A percentile compares a stretch with the other conserved stretches of the same genome.
Conservation (phyloP, 176 grass and related monocot species). For the Oryza rufipogon region DNA sequence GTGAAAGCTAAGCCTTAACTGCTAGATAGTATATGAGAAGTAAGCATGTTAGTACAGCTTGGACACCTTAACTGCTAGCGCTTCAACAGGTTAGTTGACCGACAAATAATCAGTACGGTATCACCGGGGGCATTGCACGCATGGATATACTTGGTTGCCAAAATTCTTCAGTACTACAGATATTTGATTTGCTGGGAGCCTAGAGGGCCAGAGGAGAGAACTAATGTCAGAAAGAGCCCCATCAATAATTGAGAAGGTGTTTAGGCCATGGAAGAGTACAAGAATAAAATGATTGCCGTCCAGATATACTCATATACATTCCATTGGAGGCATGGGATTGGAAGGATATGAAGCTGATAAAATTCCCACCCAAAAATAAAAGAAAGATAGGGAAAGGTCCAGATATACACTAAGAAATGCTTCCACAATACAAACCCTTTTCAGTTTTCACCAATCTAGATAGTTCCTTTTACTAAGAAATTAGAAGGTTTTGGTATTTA, state of each 20-base stretch:
- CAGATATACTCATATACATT: conserved; percentile 46
- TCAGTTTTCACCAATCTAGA: conserved; percentile 33
- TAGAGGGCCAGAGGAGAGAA: not conserved
- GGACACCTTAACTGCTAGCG: not conserved
- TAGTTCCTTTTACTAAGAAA: not conserved
- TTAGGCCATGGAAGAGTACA: not conserved
- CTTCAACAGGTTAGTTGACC: not conserved
- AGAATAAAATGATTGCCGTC: conserved; percentile 38
- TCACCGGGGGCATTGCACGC: not conserved
- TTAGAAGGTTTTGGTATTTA: conserved; percentile 29
- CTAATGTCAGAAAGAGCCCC: not conserved
- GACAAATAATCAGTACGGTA: not conserved
- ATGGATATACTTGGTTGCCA: not conserved
- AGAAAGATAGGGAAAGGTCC: not conserved
- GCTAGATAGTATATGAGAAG: not conserved
- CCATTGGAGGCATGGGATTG: not conserved
- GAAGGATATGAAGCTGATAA: conserved; percentile 5
- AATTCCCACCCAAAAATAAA: conserved; percentile 38
- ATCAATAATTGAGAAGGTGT: conserved; percentile 35
- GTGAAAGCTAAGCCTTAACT: not conserved
- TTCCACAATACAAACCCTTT: conserved; percentile 30
- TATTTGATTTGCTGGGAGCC: not conserved
- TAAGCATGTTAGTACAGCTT: conserved; percentile 6
- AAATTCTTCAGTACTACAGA: not conserved
- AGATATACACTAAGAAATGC: conserved; percentile 19